phyloP scores from a whole-genome alignment of 805 yeast species.

The Sugiyamaella marilandica region DNA sequence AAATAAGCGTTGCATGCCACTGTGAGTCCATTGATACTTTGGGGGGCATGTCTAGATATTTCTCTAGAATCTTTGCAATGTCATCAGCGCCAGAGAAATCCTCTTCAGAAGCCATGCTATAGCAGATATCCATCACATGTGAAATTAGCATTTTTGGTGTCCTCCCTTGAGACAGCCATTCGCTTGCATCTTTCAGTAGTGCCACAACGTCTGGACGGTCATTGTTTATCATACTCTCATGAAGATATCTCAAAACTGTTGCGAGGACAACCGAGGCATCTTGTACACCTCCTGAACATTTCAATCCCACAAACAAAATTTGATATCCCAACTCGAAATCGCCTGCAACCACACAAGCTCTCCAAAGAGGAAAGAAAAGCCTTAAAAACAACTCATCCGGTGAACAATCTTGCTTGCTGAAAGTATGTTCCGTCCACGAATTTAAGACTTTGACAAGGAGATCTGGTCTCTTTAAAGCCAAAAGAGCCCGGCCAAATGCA shows the following conservation, averaged over 20 bases:
- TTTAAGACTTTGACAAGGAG: constrained; percentile 1
- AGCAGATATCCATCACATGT: not conserved
- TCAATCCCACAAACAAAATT: not conserved
- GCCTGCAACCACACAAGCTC: constrained; percentile 2
- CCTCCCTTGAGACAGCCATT: not conserved
- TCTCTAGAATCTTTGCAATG: not conserved
- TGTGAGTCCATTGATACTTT: not conserved
- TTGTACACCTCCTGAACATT: not conserved
- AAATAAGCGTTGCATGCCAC: not conserved
- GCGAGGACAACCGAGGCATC: not conserved
- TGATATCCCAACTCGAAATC: not conserved
- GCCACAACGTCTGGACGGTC: not conserved
- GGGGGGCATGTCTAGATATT: not conserved
- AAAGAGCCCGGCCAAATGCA: constrained; percentile 17
- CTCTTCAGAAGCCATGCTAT: not conserved
- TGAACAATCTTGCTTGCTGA: not conserved
- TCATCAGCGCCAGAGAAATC: not conserved
- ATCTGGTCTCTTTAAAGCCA: constrained; percentile 7
- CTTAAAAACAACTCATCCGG: not conserved
- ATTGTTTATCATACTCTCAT: not conserved
- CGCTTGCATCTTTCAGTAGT: not conserved
- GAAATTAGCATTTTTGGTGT: not conserved
- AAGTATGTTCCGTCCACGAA: constrained; percentile 9
- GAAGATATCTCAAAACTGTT: not conserved
- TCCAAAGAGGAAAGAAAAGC: constrained; percentile 13